These are phyloP conservation scores for Fusarium caatingaense DNA, from an alignment of 2,329 filamentous ascomycete species.

Conservation along the genomic window DNA sequence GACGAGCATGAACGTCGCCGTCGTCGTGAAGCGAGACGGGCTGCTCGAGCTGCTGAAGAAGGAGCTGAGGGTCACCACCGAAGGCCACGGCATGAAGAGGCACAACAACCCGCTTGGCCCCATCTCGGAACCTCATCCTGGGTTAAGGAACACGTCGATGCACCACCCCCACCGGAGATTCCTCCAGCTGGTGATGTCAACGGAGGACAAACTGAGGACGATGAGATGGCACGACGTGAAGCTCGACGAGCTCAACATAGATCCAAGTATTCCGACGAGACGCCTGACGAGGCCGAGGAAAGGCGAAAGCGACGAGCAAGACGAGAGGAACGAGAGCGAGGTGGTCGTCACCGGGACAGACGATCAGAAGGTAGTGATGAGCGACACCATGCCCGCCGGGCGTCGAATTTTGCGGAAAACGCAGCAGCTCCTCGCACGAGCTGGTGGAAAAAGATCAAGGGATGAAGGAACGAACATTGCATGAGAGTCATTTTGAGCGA, in stretches of 20 bases:
- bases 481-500: slow-evolving; percentile 43
- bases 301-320: slow-evolving; percentile 57
- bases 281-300: slow-evolving; percentile 58
- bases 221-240: slow-evolving; percentile 61
- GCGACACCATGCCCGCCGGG: slow-evolving; percentile 55
- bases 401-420: slow-evolving; percentile 57
- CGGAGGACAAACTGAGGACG: slow-evolving; percentile 56
- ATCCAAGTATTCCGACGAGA: slow-evolving; percentile 56
- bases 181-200: slow-evolving; percentile 49
- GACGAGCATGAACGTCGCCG: slow-evolving; percentile 62
- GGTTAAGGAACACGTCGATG: slow-evolving; percentile 74
- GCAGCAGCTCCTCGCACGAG: slow-evolving; percentile 63
- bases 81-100: slow-evolving; percentile 52
- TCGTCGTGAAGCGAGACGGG: slow-evolving; percentile 64
- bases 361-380: slow-evolving; percentile 60
- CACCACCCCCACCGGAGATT: slow-evolving; percentile 66
- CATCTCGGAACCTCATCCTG: slow-evolving; percentile 73
- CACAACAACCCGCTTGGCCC: slow-evolving; percentile 62
- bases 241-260: slow-evolving; percentile 60
- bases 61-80: slow-evolving; percentile 51
- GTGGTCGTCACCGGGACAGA: slow-evolving; percentile 40
- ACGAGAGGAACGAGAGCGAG: slow-evolving; percentile 55
- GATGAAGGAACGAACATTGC: slow-evolving; percentile 45
- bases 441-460: slow-evolving; percentile 70
- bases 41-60: slow-evolving; percentile 54